Conservation (phyloP, 345 rosid species). For the Populus alba region DNA sequence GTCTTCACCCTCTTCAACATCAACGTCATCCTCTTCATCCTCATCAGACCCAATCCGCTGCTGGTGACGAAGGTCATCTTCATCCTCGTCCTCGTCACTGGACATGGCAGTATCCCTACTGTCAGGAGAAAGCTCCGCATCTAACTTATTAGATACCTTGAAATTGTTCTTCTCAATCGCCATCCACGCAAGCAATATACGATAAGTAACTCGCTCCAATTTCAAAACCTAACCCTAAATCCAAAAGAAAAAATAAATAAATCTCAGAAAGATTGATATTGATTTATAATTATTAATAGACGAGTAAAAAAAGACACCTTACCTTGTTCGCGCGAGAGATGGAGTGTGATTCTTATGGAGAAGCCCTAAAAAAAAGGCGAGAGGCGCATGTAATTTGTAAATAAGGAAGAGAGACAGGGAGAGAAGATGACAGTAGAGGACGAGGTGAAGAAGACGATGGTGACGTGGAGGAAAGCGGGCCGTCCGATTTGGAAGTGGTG, state of each 20-base stretch:
- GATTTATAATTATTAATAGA: not conserved
- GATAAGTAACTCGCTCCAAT: not conserved
- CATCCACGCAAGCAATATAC: slow-evolving; percentile 36
- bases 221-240: slow-evolving; percentile 30
- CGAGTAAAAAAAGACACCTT: not conserved
- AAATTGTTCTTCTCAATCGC: slow-evolving; percentile 95
- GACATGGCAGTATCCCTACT: slow-evolving; percentile 64
- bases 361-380: not conserved
- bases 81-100: slow-evolving; percentile 74
- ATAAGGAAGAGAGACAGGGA: not conserved
- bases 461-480: slow-evolving; percentile 64
- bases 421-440: slow-evolving; percentile 24
- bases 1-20: slow-evolving; percentile 16
- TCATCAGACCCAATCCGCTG: slow-evolving; percentile 59
- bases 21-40: slow-evolving; percentile 5
- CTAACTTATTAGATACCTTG: slow-evolving; percentile 64
- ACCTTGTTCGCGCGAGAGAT: slow-evolving; percentile 25
- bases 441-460: slow-evolving; percentile 71
- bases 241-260: not conserved
- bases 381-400: not conserved
- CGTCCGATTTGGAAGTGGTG: slow-evolving; percentile 54
- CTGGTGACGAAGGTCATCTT: slow-evolving; percentile 44
- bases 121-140: slow-evolving; percentile 73
- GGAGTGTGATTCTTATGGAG: slow-evolving; percentile 14
- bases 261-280: not conserved